These are phyloP conservation scores for Termitomyces sp. DNA, from an alignment of 768 basidiomycete genomes.

Conservation along the genomic window DNA sequence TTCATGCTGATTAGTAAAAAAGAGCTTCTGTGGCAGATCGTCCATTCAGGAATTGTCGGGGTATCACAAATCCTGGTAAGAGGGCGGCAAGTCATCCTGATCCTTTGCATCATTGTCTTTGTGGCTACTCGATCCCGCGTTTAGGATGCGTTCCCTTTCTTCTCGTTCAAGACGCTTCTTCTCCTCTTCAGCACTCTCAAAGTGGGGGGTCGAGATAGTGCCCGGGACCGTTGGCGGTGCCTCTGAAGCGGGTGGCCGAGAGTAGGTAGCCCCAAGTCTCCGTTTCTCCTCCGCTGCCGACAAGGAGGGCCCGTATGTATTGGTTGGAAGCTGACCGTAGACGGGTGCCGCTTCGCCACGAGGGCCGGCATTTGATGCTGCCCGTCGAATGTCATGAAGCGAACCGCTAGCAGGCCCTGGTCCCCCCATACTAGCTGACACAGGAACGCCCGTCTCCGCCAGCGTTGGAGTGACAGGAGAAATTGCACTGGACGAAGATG, in stretches of 20 bases:
- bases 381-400: slow-evolving; percentile 45
- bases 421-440: slow-evolving; percentile 54
- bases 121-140: slow-evolving; percentile 10
- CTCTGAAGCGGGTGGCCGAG: slow-evolving; percentile 20
- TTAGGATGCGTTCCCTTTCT: slow-evolving; percentile 54
- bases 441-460: slow-evolving; percentile 73
- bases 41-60: neutral
- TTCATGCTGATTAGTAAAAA: neutral
- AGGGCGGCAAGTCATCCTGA: slow-evolving; percentile 46
- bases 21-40: neutral
- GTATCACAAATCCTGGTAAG: slow-evolving; percentile 36
- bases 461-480: slow-evolving; percentile 54
- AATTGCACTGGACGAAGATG: slow-evolving; percentile 15
- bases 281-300: slow-evolving; percentile 67
- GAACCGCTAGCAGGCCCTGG: slow-evolving; percentile 69
- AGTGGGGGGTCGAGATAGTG: slow-evolving; percentile 12
- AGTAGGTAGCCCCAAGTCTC: slow-evolving; percentile 41
- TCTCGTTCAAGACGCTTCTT: slow-evolving; percentile 64
- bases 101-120: slow-evolving; percentile 16
- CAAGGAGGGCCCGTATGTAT: slow-evolving; percentile 26
- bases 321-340: slow-evolving; percentile 23
- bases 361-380: slow-evolving; percentile 32
- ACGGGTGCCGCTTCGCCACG: slow-evolving; percentile 23
- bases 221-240: slow-evolving; percentile 12
- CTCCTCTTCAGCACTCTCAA: slow-evolving; percentile 60